Percentiles rank a stretch among this genome's conserved stretches.
Conservation (phyloP, 164 flowering plant species). For the Hamamelis virginiana region DNA sequence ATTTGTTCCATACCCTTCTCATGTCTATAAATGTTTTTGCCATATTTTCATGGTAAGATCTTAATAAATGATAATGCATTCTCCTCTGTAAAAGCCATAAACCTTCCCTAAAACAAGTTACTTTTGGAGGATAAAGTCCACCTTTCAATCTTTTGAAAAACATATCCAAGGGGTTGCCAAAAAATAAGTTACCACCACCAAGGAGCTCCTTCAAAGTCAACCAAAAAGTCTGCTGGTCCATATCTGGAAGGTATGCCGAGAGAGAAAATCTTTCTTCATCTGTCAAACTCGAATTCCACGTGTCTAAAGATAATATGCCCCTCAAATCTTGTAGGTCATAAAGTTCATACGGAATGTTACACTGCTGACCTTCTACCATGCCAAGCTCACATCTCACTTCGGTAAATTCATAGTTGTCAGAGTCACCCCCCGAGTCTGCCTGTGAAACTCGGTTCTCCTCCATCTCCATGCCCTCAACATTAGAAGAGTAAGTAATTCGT, state of each 20-base stretch:
- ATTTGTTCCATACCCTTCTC: slow-evolving; percentile 30
- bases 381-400: slow-evolving; percentile 29
- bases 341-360: slow-evolving; percentile 40
- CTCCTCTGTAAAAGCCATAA: slow-evolving; percentile 26
- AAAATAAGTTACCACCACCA: slow-evolving; percentile 28
- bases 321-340: slow-evolving; percentile 37
- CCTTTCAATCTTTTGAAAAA: slow-evolving; percentile 33
- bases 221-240: slow-evolving; percentile 39
- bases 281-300: slow-evolving; percentile 40
- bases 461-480: slow-evolving; percentile 8
- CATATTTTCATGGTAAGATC: slow-evolving; percentile 34
- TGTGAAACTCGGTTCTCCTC: slow-evolving; percentile 11
- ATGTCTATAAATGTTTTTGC: slow-evolving; percentile 22
- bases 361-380: slow-evolving; percentile 32
- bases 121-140: slow-evolving; percentile 32
- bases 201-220: slow-evolving; percentile 37
- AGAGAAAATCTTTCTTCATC: slow-evolving; percentile 39
- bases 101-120: slow-evolving; percentile 29
- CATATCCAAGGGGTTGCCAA: slow-evolving; percentile 33
- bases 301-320: slow-evolving; percentile 34
- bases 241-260: slow-evolving; percentile 38
- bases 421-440: slow-evolving; percentile 25
- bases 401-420: slow-evolving; percentile 20
- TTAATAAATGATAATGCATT: slow-evolving; percentile 23
- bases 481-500: slow-evolving; percentile 1